phyloP scores from a whole-genome alignment of 139 green algal genomes.

The Monoraphidium neglectum region DNA sequence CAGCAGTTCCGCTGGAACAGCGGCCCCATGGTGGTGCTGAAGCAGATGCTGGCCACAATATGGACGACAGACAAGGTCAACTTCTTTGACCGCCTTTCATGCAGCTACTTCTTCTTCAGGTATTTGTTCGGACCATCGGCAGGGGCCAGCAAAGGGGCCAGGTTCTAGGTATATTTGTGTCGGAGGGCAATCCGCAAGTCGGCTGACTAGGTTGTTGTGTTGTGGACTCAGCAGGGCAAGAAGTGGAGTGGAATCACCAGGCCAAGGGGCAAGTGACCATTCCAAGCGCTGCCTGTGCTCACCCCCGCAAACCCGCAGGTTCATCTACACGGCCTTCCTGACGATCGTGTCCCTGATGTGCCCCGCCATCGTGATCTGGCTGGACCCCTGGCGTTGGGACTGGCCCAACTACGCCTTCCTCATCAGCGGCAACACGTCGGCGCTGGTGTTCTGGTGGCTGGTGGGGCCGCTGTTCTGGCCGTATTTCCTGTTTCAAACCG shows the following conservation, averaged over 20 bases:
- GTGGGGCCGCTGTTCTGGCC: constrained; percentile 25
- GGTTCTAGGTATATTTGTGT: too few species aligned
- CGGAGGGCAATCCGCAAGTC: too few species aligned
- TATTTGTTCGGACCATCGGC: too few species aligned
- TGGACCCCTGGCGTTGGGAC: constrained; percentile 28
- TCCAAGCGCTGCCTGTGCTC: too few species aligned
- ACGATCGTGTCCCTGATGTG: constrained; percentile 31
- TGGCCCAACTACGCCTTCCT: constrained; percentile 23
- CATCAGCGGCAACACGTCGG: constrained; percentile 20
- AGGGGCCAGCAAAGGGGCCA: too few species aligned
- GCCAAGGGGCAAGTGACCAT: too few species aligned
- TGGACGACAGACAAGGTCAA: too few species aligned
- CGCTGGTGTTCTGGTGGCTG: constrained; percentile 21
- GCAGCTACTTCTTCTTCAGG: constrained; percentile 35
- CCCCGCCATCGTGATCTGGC: constrained; percentile 28
- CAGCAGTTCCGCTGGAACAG: constrained; percentile 95
- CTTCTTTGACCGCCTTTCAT: constrained; percentile 8
- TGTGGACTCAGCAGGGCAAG: too few species aligned
- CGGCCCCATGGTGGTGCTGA: not conserved
- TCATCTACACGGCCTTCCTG: constrained; percentile 34
- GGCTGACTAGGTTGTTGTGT: too few species aligned
- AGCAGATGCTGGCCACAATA: too few species aligned
- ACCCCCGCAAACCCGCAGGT: constrained; percentile 1
- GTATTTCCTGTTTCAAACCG: constrained; percentile 28
- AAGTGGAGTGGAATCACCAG: too few species aligned